These are phyloP conservation scores for Thielaviopsis punctulata DNA, from an alignment of 2,329 filamentous ascomycete genomes.

Conservation along the genomic window DNA sequence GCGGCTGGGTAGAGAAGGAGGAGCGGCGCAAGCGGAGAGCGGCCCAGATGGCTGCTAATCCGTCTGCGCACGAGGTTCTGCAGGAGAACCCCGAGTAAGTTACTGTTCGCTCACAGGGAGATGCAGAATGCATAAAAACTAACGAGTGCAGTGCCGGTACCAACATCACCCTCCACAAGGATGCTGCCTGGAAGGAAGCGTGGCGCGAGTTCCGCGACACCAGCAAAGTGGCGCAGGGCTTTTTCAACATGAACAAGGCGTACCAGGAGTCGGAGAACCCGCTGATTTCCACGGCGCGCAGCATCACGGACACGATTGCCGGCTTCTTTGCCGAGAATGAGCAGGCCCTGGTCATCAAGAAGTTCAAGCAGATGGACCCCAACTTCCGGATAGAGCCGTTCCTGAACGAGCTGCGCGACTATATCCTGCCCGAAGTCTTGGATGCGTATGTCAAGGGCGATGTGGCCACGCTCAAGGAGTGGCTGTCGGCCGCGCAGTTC, in stretches of 20 bases:
- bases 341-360: conserved; percentile 93
- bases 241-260: conserved; percentile 70
- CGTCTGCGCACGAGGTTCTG: conserved; percentile 36
- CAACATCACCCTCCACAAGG: conserved; percentile 89
- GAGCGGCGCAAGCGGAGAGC: conserved; percentile 72
- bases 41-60: conserved; percentile 43
- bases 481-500: conserved; percentile 92
- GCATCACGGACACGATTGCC: conserved; percentile 80
- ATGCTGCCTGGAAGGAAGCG: conserved; percentile 94
- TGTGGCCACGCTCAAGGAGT: conserved; percentile 73
- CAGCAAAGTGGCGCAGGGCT: conserved; percentile 70
- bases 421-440: conserved; percentile 90
- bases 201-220: conserved; percentile 90
- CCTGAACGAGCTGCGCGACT: conserved; percentile 86
- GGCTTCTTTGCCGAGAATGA: conserved; percentile 99
- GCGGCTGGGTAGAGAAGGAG: conserved; percentile 93
- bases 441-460: conserved; percentile 98
- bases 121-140: not conserved
- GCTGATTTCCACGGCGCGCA: conserved; percentile 77
- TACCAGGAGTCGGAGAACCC: conserved; percentile 98
- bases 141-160: conserved; percentile 58
- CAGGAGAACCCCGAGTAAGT: conserved; percentile 81
- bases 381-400: conserved; percentile 90
- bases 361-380: conserved; percentile 90
- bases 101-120: not conserved